Conservation (phyloP, 1,139 yeast species). For the Entelexis paramagnoliae region DNA sequence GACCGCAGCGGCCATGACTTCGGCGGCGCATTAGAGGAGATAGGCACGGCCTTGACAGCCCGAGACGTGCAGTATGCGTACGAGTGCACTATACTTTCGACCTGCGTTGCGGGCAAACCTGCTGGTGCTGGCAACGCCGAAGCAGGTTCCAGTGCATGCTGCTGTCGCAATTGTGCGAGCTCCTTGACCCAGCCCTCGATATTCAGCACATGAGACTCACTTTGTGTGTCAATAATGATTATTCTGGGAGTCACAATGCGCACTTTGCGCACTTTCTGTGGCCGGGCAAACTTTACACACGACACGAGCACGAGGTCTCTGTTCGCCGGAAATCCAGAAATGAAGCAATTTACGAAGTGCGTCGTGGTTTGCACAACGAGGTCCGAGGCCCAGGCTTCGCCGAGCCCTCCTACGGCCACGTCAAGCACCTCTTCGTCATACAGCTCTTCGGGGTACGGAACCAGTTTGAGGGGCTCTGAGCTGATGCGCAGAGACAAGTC, state of each 20-base stretch:
- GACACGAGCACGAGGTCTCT: slow-evolving; percentile 6
- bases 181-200: slow-evolving; percentile 24
- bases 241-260: not conserved
- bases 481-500: not conserved
- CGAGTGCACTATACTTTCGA: not conserved
- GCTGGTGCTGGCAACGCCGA: not conserved
- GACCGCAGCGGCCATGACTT: not conserved
- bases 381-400: slow-evolving; percentile 19
- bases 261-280: not conserved
- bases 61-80: not conserved
- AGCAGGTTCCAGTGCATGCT: not conserved
- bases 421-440: slow-evolving; percentile 39
- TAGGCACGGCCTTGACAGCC: not conserved
- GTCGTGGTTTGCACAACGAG: slow-evolving; percentile 17
- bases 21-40: not conserved
- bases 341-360: slow-evolving; percentile 13
- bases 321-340: slow-evolving; percentile 6
- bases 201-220: slow-evolving; percentile 4
- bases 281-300: slow-evolving; percentile 2
- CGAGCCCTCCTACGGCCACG: slow-evolving; percentile 24
- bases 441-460: slow-evolving; percentile 43
- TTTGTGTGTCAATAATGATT: slow-evolving; percentile 6
- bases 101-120: not conserved
- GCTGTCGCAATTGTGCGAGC: slow-evolving; percentile 5
- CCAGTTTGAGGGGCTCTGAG: slow-evolving; percentile 43